Conservation (phyloP, 2,329 filamentous ascomycete genomes). For the Cytospora schulzeri region DNA sequence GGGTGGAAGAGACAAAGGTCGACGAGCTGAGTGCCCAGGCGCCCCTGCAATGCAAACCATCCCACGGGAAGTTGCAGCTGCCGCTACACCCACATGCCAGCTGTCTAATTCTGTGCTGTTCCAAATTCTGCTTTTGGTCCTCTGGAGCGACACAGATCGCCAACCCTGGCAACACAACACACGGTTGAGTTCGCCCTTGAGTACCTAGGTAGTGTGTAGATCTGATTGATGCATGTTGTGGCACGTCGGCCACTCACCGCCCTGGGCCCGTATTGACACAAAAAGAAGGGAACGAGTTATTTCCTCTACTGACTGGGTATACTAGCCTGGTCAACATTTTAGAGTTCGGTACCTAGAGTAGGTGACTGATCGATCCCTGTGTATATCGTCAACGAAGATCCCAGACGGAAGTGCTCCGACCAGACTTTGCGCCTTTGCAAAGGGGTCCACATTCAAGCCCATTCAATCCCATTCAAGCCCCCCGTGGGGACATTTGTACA, state of each 20-base stretch:
- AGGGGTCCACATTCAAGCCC: background rate
- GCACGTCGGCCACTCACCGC: background rate
- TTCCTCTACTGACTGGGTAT: too few relatives aligned
- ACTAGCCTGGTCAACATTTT: too few relatives aligned
- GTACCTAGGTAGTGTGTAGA: too few relatives aligned
- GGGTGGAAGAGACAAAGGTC: slow-evolving; percentile 33
- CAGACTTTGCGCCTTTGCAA: background rate
- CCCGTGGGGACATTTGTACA: background rate
- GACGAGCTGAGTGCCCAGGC: background rate
- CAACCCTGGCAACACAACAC: background rate
- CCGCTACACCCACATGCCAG: slow-evolving; percentile 3
- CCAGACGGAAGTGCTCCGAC: background rate
- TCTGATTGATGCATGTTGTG: background rate
- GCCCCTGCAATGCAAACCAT: background rate
- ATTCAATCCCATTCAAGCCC: too few relatives aligned
- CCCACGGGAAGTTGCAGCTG: slow-evolving; percentile 6
- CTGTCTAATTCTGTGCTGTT: background rate
- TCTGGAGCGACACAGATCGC: background rate
- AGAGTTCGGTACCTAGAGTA: too few relatives aligned
- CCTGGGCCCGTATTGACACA: background rate
- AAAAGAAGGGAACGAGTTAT: too few relatives aligned
- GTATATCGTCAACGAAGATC: background rate
- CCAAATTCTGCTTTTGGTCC: background rate
- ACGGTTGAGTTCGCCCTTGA: background rate
- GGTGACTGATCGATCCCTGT: too few relatives aligned